Percentiles rank a stretch among this genome's conserved stretches.
These are phyloP conservation scores for Lecanosticta acicola DNA, from an alignment of 2,329 filamentous ascomycete genomes.

Conservation along the genomic window DNA sequence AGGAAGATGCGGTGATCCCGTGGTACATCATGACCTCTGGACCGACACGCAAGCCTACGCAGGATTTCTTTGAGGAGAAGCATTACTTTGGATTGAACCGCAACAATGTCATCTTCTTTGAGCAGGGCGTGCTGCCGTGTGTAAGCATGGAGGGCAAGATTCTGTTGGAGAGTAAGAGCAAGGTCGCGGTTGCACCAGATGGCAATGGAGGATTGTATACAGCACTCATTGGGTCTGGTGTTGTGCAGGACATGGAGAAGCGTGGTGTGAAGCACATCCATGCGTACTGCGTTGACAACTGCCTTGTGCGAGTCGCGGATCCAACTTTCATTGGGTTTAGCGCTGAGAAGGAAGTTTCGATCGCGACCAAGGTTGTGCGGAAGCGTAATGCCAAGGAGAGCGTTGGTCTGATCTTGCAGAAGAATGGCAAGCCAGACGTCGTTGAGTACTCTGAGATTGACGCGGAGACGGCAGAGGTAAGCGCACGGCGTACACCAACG, in stretches of 20 bases:
- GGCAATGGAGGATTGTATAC: slow-evolving; percentile 97
- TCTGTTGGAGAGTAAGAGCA: slow-evolving; percentile 80
- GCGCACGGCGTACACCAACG: too few relatives aligned
- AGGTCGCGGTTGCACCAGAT: slow-evolving; percentile 89
- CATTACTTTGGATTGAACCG: slow-evolving; percentile 83
- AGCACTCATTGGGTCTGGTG: slow-evolving; percentile 72
- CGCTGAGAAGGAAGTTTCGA: slow-evolving; percentile 80
- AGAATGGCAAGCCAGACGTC: slow-evolving; percentile 93
- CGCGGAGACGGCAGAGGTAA: slow-evolving; percentile 59
- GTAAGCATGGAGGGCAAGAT: slow-evolving; percentile 98
- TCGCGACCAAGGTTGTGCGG: slow-evolving; percentile 98
- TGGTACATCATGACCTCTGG: slow-evolving; percentile 99
- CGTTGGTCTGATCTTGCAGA: slow-evolving; percentile 86
- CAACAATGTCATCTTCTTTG: slow-evolving; percentile 86
- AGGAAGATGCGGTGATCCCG: slow-evolving; percentile 63
- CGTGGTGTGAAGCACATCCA: slow-evolving; percentile 93
- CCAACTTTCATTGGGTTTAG: slow-evolving; percentile 93
- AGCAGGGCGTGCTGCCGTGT: slow-evolving; percentile 93
- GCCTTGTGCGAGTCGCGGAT: slow-evolving; percentile 97
- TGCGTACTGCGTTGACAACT: slow-evolving; percentile 98
- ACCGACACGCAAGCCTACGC: slow-evolving; percentile 84
- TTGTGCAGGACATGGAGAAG: slow-evolving; percentile 80
- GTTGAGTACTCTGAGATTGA: slow-evolving; percentile 99
- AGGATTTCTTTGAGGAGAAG: slow-evolving; percentile 85
- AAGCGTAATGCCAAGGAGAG: slow-evolving; percentile 96